Conservation (phyloP, 2,329 filamentous ascomycete species). For the Tricladium varicosporioides region DNA sequence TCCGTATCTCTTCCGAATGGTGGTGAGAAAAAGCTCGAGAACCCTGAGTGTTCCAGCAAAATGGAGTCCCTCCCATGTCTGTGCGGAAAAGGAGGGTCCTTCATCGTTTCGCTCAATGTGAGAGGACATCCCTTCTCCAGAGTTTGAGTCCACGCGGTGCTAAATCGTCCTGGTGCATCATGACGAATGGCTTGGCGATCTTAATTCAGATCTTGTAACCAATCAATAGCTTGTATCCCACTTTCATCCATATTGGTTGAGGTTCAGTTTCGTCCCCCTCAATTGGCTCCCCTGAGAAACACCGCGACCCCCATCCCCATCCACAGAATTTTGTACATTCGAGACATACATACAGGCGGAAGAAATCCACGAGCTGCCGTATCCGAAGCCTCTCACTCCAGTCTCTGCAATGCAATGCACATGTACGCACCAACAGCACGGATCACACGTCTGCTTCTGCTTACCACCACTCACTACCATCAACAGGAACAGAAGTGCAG, state of each 20-base stretch:
- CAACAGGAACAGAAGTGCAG: too few species aligned
- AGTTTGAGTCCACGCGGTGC: not conserved
- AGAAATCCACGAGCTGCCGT: too few species aligned
- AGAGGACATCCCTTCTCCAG: not conserved
- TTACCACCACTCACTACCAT: not conserved
- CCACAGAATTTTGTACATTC: not conserved
- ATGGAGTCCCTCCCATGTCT: too few species aligned
- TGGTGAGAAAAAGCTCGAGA: too few species aligned
- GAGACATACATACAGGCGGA: too few species aligned
- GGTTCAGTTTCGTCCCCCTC: not conserved
- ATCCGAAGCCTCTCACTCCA: too few species aligned
- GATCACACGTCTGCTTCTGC: not conserved
- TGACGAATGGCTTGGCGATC: slow-evolving; percentile 14
- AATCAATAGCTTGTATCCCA: not conserved
- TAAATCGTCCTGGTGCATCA: not conserved
- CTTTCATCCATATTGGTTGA: not conserved
- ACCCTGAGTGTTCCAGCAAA: not conserved
- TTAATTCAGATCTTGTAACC: not conserved
- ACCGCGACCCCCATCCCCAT: not conserved
- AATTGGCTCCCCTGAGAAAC: not conserved
- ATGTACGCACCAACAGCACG: too few species aligned
- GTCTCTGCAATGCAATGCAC: too few species aligned
- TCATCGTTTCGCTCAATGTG: not conserved
- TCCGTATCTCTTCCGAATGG: too few species aligned
- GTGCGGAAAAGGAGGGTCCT: not conserved